phyloP scores from a whole-genome alignment of 1,284 basidiomycete genomes.

The Leccinum fallax region DNA sequence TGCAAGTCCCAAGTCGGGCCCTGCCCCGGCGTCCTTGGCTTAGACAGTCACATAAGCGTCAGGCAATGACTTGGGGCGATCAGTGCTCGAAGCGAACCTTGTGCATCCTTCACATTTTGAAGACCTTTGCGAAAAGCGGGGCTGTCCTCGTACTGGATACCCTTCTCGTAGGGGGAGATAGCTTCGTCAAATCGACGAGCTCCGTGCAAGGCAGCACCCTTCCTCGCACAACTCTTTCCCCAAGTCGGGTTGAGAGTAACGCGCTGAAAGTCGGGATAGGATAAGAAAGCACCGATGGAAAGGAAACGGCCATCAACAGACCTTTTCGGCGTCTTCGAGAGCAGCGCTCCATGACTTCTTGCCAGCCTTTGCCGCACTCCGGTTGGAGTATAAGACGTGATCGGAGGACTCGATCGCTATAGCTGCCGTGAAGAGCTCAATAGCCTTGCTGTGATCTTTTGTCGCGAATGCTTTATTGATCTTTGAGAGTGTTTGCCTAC shows the following conservation, averaged over 20 bases:
- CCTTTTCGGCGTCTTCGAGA: slow-evolving; percentile 90
- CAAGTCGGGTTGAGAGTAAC: slow-evolving; percentile 82
- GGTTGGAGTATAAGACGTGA: slow-evolving; percentile 92
- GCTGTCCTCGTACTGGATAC: slow-evolving; percentile 68
- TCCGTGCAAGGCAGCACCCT: slow-evolving; percentile 93
- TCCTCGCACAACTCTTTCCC: slow-evolving; percentile 90
- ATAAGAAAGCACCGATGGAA: slow-evolving; percentile 7
- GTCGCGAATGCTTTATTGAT: slow-evolving; percentile 95
- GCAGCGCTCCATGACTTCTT: slow-evolving; percentile 81
- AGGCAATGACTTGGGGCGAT: too few species aligned
- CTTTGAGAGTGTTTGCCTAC: slow-evolving; percentile 74
- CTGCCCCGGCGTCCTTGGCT: too few species aligned
- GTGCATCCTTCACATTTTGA: too few species aligned
- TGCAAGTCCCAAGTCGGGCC: too few species aligned
- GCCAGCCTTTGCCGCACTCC: slow-evolving; percentile 87
- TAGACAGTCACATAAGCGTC: too few species aligned
- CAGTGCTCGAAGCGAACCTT: too few species aligned
- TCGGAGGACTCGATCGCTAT: slow-evolving; percentile 84
- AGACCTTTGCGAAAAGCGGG: too few species aligned
- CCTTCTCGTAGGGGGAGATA: slow-evolving; percentile 78
- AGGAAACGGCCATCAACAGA: slow-evolving; percentile 38
- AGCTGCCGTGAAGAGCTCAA: slow-evolving; percentile 85
- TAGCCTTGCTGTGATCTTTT: slow-evolving; percentile 90
- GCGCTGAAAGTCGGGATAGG: slow-evolving; percentile 45
- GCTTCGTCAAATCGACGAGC: slow-evolving; percentile 80